Base-by-base conservation (phyloP, 192 early-diverging fungal species). In the Phycomyces nitens region DNA sequence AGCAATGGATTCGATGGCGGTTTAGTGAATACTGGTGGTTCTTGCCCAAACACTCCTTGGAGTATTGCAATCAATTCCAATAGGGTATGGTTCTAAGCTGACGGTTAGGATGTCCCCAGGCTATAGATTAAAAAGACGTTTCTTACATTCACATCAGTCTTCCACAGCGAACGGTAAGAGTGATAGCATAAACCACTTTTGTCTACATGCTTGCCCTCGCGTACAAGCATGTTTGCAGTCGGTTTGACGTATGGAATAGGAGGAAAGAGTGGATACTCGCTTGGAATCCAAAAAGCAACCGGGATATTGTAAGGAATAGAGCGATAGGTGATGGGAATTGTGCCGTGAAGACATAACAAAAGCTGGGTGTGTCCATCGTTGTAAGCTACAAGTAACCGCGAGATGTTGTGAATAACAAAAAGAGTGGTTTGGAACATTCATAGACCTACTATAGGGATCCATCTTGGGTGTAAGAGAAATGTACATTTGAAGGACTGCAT, bases 281-380 rank as follows among this genome's bases (percentile, higher is more conserved):
- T 82, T 44, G 94, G 94, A 14, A 96, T 74, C 93, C 92, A 96
- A 38, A 94, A 80, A 11, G 86, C 88, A 3, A 98, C 82, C 1
- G 94, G 96, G 52, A 98, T 96, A 71, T 98, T 96, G 77, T 96
- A 96, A 34, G 86, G 81, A 1, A 72, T 77, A 1, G 85, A 86
- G 49, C 86, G 84, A 67, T 90, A 98, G 15, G 83, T 82, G 38
- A 98, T 92, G 2, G 93, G 93, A 7, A 96, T 66, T 0, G 94
- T 96, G 23, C 96, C 96, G 58, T 91, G 83, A 22, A 97, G 77
- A 67, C 88, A 94, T 22, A 97, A 79, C 0, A 95, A 74, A 20
- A 87, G 79, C 66, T 88, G 78, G 8, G 69, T 80, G 56, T 82
- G 75, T 14, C 82, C 81, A 68, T 82, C 74, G 29, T 85, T 78